A percentile compares a stretch with the other conserved stretches of the same genome.
Evolutionary conservation across 805 yeast genomes (phyloP).

Genomic region (Cyberlindnera xishuangbannaensis): DNA sequence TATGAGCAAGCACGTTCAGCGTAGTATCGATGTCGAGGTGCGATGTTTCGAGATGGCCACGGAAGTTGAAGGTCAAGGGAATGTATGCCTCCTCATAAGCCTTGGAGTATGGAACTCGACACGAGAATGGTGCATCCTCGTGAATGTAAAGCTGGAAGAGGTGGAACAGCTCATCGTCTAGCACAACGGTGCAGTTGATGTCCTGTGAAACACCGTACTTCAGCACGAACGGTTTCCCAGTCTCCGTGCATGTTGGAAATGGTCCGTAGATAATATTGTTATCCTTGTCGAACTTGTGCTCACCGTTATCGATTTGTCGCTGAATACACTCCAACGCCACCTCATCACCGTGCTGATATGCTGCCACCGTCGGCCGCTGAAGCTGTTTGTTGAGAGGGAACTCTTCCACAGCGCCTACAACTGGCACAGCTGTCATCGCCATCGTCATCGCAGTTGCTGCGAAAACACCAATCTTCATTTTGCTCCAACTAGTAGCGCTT

Average conservation of each 20-base stretch:
- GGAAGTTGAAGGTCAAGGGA: slow-evolving; percentile 57
- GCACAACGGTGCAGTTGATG: slow-evolving; percentile 52
- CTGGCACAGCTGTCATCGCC: not conserved
- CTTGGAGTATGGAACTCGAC: slow-evolving; percentile 48
- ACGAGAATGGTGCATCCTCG: slow-evolving; percentile 71
- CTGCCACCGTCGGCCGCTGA: slow-evolving; percentile 14
- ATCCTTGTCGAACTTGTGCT: slow-evolving; percentile 60
- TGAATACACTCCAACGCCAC: slow-evolving; percentile 54
- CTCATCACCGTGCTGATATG: slow-evolving; percentile 34
- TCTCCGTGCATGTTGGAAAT: slow-evolving; percentile 62
- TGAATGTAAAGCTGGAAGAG: slow-evolving; percentile 71
- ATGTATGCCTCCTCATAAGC: slow-evolving; percentile 33
- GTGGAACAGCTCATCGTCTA: slow-evolving; percentile 64
- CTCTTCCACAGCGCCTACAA: slow-evolving; percentile 9
- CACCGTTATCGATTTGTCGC: slow-evolving; percentile 70
- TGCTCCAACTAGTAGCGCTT: no score
- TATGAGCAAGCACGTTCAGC: slow-evolving; percentile 47
- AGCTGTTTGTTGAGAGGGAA: slow-evolving; percentile 13
- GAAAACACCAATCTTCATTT: no score
- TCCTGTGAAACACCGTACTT: slow-evolving; percentile 44
- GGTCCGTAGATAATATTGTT: slow-evolving; percentile 50
- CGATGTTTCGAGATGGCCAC: slow-evolving; percentile 62
- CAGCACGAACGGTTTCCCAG: slow-evolving; percentile 53
- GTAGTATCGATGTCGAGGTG: slow-evolving; percentile 62
- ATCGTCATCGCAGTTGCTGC: not conserved